Base-by-base conservation (phyloP, 2,329 filamentous ascomycete species). In the Phoma sp. region DNA sequence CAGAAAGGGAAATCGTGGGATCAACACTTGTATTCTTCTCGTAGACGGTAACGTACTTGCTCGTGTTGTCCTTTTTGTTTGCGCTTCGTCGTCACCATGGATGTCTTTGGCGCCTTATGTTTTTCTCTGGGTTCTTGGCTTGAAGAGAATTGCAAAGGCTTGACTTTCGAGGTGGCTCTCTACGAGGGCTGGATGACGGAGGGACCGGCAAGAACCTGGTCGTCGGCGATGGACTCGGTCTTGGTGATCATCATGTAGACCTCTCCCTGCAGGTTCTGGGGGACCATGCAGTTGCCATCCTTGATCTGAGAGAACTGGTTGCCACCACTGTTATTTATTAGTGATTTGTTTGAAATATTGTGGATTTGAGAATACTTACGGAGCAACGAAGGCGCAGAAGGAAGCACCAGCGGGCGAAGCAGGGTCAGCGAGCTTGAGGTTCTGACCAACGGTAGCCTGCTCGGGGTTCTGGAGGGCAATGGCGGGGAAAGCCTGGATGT, bases 381-480 rank as follows among this genome's bases (percentile, higher is more conserved):
- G 86, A 63, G 86, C 86, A 25, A 87, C 87, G 73, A 90, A 90
- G 25, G 84, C 87, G 72, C 88, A 90, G 75, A 84, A 82, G 20
- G 79, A 81, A 3, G 84, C 87, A 29, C 71, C 72, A 21, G 64
- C 60, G 11, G 75, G 75, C 56, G 71, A 63, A 17, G 61, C 60
- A 4, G 71, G 64, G 46, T 77, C 69, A 5, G 72, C 69, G 34
- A 77, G 65, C 60, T 72, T 74, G 47, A 77, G 67, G 61, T 68
- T 72, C 64, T 76, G 68, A 25, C 75, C 75, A 34, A 74, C 62
- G 39, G 64, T 66, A 36, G 74, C 74, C 21, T 79, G 71, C 5
- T 81, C 76, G 5, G 80, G 81, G 18, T 81, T 83, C 69, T 83
- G 73, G 42, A 88, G 74, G 59, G 79, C 74, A 53, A 81, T 77